phyloP scores from a whole-genome alignment of 352 stramenopile genomes.

The Globisporangium spinosum region DNA sequence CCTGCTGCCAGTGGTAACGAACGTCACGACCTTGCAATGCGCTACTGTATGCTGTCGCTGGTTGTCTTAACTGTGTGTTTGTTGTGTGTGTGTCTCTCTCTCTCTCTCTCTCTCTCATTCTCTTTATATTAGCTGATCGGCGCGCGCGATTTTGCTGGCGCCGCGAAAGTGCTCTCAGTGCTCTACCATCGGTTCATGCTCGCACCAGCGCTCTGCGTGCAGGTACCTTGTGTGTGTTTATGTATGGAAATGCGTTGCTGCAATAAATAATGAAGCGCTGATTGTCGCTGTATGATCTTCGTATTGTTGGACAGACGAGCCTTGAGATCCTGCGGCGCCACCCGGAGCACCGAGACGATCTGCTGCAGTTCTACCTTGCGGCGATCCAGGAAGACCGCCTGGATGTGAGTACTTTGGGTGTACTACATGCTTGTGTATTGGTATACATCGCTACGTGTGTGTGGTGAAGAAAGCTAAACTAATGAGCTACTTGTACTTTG shows the following conservation, averaged over 20 bases:
- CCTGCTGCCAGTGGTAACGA: constrained; percentile 42
- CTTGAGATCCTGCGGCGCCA: constrained; percentile 70
- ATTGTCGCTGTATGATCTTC: neutral
- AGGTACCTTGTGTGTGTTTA: constrained; percentile 28
- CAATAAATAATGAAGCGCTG: neutral
- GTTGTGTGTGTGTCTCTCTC: neutral
- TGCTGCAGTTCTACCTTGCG: constrained; percentile 56
- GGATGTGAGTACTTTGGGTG: constrained; percentile 31
- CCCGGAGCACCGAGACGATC: constrained; percentile 41
- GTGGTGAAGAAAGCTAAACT: neutral
- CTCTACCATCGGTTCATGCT: constrained; percentile 69
- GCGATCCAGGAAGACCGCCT: constrained; percentile 38
- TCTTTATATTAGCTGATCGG: constrained; percentile 44
- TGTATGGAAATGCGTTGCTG: neutral
- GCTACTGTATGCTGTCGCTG: neutral
- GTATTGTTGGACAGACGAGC: constrained; percentile 38
- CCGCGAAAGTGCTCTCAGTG: constrained; percentile 56
- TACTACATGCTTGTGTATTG: neutral
- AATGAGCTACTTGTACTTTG: neutral
- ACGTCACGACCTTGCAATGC: neutral
- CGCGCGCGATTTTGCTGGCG: constrained; percentile 64
- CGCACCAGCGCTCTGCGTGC: constrained; percentile 52
- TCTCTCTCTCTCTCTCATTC: too few species aligned
- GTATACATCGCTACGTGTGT: neutral
- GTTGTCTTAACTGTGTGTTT: neutral